These are phyloP conservation scores for Shiraia sp. DNA, from an alignment of 2,329 filamentous ascomycete species.

Conservation along the genomic window DNA sequence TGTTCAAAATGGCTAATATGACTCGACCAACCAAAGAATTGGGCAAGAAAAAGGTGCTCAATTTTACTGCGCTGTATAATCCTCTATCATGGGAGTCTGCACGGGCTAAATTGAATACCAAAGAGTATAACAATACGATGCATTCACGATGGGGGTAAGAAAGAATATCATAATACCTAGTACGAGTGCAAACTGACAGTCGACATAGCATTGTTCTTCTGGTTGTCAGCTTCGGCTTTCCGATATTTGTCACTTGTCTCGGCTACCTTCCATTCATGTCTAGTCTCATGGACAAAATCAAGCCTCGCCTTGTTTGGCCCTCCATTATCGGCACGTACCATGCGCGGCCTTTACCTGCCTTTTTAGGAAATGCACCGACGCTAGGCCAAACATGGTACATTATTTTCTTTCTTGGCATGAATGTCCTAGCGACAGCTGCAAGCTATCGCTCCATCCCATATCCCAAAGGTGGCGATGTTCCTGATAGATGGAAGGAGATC, in stretches of 20 bases:
- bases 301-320: constrained; percentile 19
- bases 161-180: constrained; percentile 6
- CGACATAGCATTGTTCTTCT: constrained; percentile 18
- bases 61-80: constrained; percentile 15
- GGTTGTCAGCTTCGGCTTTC: constrained; percentile 19
- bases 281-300: constrained; percentile 11
- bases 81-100: constrained; percentile 5
- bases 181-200: constrained; percentile 42
- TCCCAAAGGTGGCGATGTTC: not conserved
- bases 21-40: constrained; percentile 5
- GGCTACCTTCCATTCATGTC: constrained; percentile 15
- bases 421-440: constrained; percentile 16
- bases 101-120: constrained; percentile 8
- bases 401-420: constrained; percentile 22
- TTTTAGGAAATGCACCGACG: constrained; percentile 45
- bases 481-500: constrained; percentile 23
- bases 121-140: constrained; percentile 12
- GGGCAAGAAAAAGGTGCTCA: constrained; percentile 12
- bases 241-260: constrained; percentile 19
- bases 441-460: not conserved
- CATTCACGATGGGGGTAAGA: constrained; percentile 19
- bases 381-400: constrained; percentile 54
- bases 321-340: constrained; percentile 19
- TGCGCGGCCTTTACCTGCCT: constrained; percentile 15
- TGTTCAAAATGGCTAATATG: constrained; percentile 12